These are phyloP conservation scores for Backusella parvicylindrica DNA, from an alignment of 192 early-diverging fungal genomes.

Conservation along the genomic window DNA sequence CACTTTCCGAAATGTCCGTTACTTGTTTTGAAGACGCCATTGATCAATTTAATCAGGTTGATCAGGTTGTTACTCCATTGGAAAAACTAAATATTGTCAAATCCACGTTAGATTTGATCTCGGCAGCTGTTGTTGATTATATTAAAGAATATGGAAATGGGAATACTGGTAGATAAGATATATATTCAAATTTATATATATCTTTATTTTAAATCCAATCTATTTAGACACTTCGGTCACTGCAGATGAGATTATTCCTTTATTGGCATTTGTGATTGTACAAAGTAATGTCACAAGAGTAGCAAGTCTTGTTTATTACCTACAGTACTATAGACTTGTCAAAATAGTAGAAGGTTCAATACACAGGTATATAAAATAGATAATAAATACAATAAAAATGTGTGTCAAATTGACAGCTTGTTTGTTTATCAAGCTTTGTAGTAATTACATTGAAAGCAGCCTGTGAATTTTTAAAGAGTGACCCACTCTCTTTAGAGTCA, in stretches of 20 bases:
- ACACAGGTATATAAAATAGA: slow-evolving; percentile 28
- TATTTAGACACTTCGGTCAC: slow-evolving; percentile 36
- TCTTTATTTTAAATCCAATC: no score
- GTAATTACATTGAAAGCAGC: slow-evolving; percentile 48
- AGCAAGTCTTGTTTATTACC: slow-evolving; percentile 48
- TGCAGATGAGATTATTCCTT: slow-evolving; percentile 54
- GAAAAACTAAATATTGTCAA: slow-evolving; percentile 47
- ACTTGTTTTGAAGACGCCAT: slow-evolving; percentile 33
- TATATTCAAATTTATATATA: not conserved
- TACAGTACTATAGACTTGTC: slow-evolving; percentile 46
- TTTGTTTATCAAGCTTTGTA: slow-evolving; percentile 37
- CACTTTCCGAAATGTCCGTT: slow-evolving; percentile 33
- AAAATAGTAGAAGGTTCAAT: slow-evolving; percentile 40
- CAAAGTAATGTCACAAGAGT: slow-evolving; percentile 38
- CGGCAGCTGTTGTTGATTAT: slow-evolving; percentile 39
- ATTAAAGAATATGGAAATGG: slow-evolving; percentile 19
- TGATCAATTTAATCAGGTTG: slow-evolving; percentile 25
- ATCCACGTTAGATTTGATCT: slow-evolving; percentile 42
- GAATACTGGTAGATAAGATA: not conserved
- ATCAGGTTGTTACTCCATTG: slow-evolving; percentile 39
- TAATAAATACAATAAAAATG: not conserved
- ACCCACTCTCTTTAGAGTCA: slow-evolving; percentile 42
- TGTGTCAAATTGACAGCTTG: not conserved
- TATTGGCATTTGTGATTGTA: slow-evolving; percentile 47
- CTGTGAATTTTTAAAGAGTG: slow-evolving; percentile 45